Base-by-base conservation (phyloP, 2,329 filamentous ascomycete genomes). In the Aaosphaeria pasadenensis region DNA sequence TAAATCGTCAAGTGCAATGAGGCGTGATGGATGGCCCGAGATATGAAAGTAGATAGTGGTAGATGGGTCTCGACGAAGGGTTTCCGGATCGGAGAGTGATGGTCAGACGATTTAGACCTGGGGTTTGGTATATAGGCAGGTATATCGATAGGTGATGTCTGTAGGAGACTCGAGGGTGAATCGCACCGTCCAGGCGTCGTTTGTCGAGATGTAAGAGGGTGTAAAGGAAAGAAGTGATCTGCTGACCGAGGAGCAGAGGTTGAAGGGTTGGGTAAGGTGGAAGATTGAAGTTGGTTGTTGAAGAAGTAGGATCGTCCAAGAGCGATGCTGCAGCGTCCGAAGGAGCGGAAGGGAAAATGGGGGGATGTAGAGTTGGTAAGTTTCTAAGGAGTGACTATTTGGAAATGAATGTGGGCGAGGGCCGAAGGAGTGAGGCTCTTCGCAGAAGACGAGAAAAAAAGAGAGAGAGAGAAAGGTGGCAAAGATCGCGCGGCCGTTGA, bases 361-460 rank as follows among this genome's bases (percentile, higher is more conserved):
- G n/a, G 33, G n/a, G 33, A 36, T 36, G 9, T 9, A 9, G 33
- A 36, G 33, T 24, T 24, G 17, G 17, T 24, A 24, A 24, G 17
- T 24, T 24, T 24, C 17, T 24, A 24, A 24, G 17, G 17, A 24
- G 17, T 24, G 17, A 24, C 17, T 24, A 3, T 24, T 24, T 24
- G 56, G 59, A 67, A 70, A 66, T 50, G 66, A 70, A 70, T 57
- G 66, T 70, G 64, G 60, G 64, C 64, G 63, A 69, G 66, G 64
- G 64, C 67, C 66, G 68, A 71, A 71, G 67, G 68, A 71, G 66
- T 70, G 68, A 66, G 66, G 62, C 66, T 67, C 60, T 66, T 69
- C 62, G 62, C 65, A 69, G 66, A 68, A 71, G 61, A 59, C 60
- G 63, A 66, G 60, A 29, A 45, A 51, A 47, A 58, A 70, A 70